Evolutionary conservation across 768 basidiomycete genomes (phyloP).

Genomic region (Russula emetica): DNA sequence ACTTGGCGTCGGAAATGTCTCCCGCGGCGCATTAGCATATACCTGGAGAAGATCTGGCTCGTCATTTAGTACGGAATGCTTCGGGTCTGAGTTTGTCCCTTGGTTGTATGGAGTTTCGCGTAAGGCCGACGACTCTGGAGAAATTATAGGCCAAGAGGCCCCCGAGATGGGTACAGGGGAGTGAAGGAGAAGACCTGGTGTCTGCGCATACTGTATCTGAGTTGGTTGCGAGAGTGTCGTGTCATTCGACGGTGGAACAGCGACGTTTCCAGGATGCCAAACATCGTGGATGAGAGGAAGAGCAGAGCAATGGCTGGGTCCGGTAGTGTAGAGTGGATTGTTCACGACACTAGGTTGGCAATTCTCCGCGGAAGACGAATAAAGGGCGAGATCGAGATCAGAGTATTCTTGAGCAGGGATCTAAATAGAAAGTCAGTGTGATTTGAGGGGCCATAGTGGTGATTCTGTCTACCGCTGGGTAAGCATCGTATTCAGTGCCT

Average conservation of each 20-base stretch:
- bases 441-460: background rate
- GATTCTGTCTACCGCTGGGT: conserved; percentile 1
- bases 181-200: conserved; percentile 19
- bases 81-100: conserved; percentile 1
- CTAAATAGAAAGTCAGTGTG: conserved; percentile 14
- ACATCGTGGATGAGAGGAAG: conserved; percentile 15
- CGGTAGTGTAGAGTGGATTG: conserved; percentile 6
- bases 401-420: conserved; percentile 15
- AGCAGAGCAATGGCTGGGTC: conserved; percentile 11
- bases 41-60: conserved; percentile 26
- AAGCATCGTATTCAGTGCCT: conserved; percentile 12
- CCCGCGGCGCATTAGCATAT: conserved; percentile 30
- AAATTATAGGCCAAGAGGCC: conserved; percentile 19
- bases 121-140: conserved; percentile 12
- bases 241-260: background rate
- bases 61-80: background rate
- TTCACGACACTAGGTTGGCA: conserved; percentile 3
- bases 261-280: conserved; percentile 18
- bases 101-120: conserved; percentile 3
- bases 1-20: conserved; percentile 57
- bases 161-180: conserved; percentile 27
- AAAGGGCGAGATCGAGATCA: conserved; percentile 16
- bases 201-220: conserved; percentile 13
- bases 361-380: conserved; percentile 10
- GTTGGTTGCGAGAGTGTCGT: background rate